These are phyloP conservation scores for Penicillium sp. DNA, from an alignment of 2,329 filamentous ascomycete genomes.

Conservation along the genomic window DNA sequence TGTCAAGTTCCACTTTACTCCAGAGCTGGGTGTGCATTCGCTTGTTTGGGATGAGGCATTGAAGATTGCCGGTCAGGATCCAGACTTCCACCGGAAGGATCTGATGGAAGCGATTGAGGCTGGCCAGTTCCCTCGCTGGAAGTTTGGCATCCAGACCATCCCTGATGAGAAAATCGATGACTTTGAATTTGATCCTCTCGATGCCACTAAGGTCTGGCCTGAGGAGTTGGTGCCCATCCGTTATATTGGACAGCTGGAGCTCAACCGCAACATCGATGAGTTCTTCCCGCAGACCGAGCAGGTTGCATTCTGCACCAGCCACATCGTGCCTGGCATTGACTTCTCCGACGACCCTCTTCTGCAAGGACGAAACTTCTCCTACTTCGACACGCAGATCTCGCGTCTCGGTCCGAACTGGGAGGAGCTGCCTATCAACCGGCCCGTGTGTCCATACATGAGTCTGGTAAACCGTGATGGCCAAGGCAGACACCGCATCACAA, in stretches of 20 bases:
- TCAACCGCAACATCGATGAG: conserved; percentile 78
- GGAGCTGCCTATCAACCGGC: conserved; percentile 73
- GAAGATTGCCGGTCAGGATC: conserved; percentile 71
- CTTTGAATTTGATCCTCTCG: conserved; percentile 82
- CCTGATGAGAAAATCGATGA: conserved; percentile 69
- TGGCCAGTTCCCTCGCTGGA: conserved; percentile 72
- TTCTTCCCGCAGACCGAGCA: conserved; percentile 83
- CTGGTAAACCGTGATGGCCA: conserved; percentile 74
- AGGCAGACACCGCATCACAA: conserved; percentile 68
- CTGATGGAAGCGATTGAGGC: conserved; percentile 71
- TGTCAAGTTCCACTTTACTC: conserved; percentile 38
- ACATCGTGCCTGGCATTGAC: conserved; percentile 75
- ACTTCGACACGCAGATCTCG: conserved; percentile 56
- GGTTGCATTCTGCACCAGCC: conserved; percentile 76
- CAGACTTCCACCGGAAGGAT: conserved; percentile 79
- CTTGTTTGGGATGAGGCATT: conserved; percentile 65
- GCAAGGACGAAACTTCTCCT: conserved; percentile 70
- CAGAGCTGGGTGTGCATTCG: conserved; percentile 36
- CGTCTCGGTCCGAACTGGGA: conserved; percentile 73
- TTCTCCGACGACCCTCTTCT: conserved; percentile 73
- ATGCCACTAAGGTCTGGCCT: conserved; percentile 83
- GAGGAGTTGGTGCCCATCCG: conserved; percentile 72
- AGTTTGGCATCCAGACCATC: conserved; percentile 77
- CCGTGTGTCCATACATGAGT: conserved; percentile 72
- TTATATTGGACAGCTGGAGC: conserved; percentile 75